A percentile compares a stretch with the other conserved stretches of the same genome.
These are phyloP conservation scores for Deinandra increscens DNA, from an alignment of 129 eudicot genomes.

Conservation along the genomic window DNA sequence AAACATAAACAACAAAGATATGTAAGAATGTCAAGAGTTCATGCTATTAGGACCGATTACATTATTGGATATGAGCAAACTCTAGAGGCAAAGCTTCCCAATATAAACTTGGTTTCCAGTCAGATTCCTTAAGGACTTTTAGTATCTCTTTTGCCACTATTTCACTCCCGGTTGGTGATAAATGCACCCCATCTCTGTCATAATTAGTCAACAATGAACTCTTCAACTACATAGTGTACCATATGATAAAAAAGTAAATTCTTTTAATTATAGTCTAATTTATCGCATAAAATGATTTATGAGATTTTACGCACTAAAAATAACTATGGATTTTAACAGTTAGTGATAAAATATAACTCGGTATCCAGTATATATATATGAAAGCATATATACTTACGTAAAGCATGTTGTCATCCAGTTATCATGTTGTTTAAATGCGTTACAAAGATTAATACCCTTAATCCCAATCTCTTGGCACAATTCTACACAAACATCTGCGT, in stretches of 20 bases:
- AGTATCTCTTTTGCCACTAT: slow-evolving; percentile 62
- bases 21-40: slow-evolving; percentile 15
- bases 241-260: too few species aligned
- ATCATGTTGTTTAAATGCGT: slow-evolving; percentile 44
- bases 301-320: too few species aligned
- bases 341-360: not conserved
- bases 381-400: slow-evolving; percentile 41
- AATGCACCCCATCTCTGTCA: slow-evolving; percentile 74
- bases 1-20: not conserved
- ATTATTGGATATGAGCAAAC: too few species aligned
- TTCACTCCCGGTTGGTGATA: slow-evolving; percentile 53
- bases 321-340: not conserved
- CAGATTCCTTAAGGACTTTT: slow-evolving; percentile 40
- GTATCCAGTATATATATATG: too few species aligned
- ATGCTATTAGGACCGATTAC: too few species aligned
- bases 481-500: slow-evolving; percentile 61
- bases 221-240: too few species aligned
- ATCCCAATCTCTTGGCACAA: slow-evolving; percentile 52
- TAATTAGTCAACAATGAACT: not conserved
- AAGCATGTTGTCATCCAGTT: slow-evolving; percentile 63
- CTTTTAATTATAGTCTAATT: too few species aligned
- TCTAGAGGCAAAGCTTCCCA: slow-evolving; percentile 54
- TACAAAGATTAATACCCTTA: slow-evolving; percentile 62
- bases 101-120: slow-evolving; percentile 67
- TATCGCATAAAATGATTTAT: too few species aligned